Evolutionary conservation across 371 early-diverging fungal genomes (phyloP), one percentile per base, ranked within the genome.

Genomic region (Actinomucor elegans): DNA sequence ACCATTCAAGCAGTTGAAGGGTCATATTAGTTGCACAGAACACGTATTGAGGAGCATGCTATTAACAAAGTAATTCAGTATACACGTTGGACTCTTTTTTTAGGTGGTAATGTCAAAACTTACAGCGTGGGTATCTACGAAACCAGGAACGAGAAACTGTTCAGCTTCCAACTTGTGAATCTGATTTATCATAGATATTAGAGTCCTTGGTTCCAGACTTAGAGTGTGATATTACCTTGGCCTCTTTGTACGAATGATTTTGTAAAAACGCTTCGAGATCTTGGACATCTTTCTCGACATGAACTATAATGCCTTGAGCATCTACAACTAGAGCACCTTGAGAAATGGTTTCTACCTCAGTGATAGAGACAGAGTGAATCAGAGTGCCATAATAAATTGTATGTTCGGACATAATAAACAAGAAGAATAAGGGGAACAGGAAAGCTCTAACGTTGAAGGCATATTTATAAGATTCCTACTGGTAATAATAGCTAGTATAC

Each of bases 41-140:
- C 29, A 87, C 75, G 59, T 88, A 93, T 77, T 97, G 97, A n/a
- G 96, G 90, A n/a, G 94, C 94, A 64, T 97, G 97, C 80, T 83
- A 67, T 32, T 12, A 18, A 29, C 3, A 40, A 15, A 45, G 12
- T 34, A 29, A 24, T 20, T 14, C 20, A 21, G 8, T 0, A 33
- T 31, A 31, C 7, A 18, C 9, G 6, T 0, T 20, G 4, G 2
- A 3, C 27, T 17, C n/a, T 2, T 24, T 44, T 38, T 27, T 3
- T n/a, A 5, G 10, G 3, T 6, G 2, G 0, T 20, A 15, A 8
- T 23, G 5, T 29, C 37, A n/a, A 29, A 20, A 47, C 70, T 59
- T 77, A 81, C 80, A 28, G 88, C 88, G 64, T 96, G 97, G 4
- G 94, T 93, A 59, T 96, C 97, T 37, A 96, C 77, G 29, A 95